A percentile compares a stretch with the other conserved stretches of the same genome.
phyloP scores from a whole-genome alignment of 805 yeast genomes.

The Komagataella pseudopastoris region DNA sequence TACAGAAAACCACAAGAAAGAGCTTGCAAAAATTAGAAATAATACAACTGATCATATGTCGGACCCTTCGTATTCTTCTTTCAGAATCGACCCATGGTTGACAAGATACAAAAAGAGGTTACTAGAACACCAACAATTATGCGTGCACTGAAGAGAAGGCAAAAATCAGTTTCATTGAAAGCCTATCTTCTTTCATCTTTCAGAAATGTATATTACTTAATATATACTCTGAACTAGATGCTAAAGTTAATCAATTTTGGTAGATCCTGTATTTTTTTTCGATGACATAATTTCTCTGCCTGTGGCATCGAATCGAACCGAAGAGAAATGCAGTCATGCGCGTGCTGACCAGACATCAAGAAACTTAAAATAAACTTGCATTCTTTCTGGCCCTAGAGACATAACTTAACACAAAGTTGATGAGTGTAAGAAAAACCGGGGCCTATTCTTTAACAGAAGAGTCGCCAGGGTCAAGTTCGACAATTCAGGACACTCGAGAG shows the following conservation, averaged over 20 bases:
- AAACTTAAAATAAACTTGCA: neutral
- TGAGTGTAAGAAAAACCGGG: neutral
- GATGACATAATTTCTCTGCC: too few relatives aligned
- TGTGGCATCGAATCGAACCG: neutral
- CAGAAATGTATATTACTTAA: neutral
- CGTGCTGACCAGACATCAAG: neutral
- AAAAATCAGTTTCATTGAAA: too few relatives aligned
- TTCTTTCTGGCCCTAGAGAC: neutral
- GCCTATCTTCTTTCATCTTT: neutral
- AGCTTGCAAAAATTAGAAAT: neutral
- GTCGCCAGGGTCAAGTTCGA: neutral
- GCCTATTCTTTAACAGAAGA: neutral
- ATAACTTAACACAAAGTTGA: neutral
- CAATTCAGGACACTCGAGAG: neutral
- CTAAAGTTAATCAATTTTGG: too few relatives aligned
- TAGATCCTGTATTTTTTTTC: too few relatives aligned
- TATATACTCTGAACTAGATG: too few relatives aligned
- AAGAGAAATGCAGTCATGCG: too few relatives aligned
- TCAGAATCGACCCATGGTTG: neutral
- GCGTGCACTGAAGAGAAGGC: neutral
- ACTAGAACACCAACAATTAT: neutral
- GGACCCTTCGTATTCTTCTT: neutral
- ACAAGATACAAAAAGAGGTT: neutral
- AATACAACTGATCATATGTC: neutral
- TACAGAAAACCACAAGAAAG: neutral